Conservation (phyloP, 2,329 filamentous ascomycete species). For the Cladosporium colombiae region DNA sequence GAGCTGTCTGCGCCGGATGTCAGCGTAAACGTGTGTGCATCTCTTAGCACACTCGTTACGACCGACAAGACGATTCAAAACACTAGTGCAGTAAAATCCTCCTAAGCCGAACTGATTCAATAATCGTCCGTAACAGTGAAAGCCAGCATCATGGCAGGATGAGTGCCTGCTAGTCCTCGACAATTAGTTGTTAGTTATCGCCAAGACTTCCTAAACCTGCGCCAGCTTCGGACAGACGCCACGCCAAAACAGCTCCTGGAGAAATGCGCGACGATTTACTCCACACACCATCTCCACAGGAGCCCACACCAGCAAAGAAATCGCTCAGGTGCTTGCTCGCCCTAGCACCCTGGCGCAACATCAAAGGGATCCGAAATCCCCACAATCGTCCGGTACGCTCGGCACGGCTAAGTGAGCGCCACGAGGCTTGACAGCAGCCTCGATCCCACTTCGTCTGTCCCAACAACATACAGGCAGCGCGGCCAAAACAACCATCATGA, state of each 20-base stretch:
- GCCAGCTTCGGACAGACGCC: neutral
- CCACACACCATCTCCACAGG: conserved; percentile 5
- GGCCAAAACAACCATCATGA: conserved; percentile 1
- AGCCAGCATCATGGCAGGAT: too few species aligned
- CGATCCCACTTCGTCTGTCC: conserved; percentile 13
- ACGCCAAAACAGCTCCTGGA: neutral
- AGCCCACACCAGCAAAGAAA: neutral
- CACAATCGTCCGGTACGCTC: conserved; percentile 17
- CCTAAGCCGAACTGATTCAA: neutral
- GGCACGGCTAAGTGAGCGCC: conserved; percentile 20
- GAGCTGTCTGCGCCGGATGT: neutral
- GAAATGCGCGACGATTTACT: neutral
- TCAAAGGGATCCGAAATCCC: conserved; percentile 4
- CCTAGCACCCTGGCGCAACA: neutral
- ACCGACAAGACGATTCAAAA: conserved; percentile 2
- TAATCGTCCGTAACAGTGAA: neutral
- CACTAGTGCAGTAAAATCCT: neutral
- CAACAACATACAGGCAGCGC: neutral
- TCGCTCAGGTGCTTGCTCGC: neutral
- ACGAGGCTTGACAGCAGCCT: conserved; percentile 20
- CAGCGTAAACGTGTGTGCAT: neutral
- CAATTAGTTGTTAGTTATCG: neutral
- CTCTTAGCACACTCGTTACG: neutral
- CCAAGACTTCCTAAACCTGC: neutral
- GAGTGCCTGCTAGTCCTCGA: neutral